phyloP scores from a whole-genome alignment of 1,284 basidiomycete species.

The Stereum hirsutum region DNA sequence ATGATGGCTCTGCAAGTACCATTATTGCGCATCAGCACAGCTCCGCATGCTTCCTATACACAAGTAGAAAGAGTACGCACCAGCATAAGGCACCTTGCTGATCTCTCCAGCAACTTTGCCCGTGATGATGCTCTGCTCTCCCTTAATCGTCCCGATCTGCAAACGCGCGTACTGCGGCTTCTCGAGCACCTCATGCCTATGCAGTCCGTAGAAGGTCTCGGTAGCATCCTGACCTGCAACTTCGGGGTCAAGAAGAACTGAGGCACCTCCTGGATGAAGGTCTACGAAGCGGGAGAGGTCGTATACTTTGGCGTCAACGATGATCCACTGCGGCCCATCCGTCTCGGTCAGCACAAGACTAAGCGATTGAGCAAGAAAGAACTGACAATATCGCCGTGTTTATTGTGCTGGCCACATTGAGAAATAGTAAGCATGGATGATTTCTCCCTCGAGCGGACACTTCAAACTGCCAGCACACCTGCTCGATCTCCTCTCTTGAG shows the following conservation, averaged over 20 bases:
- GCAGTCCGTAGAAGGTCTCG: conserved; percentile 84
- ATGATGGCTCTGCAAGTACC: conserved; percentile 85
- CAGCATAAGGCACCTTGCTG: conserved; percentile 81
- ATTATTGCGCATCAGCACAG: too few species aligned
- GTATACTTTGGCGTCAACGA: conserved; percentile 61
- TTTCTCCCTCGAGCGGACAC: too few species aligned
- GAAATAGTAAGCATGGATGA: too few species aligned
- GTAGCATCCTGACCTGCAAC: conserved; percentile 78
- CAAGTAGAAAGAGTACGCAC: too few species aligned
- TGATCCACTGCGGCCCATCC: conserved; percentile 55
- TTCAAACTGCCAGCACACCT: too few species aligned
- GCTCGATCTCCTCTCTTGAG: too few species aligned
- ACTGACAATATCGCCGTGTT: too few species aligned
- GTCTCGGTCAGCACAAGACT: too few species aligned
- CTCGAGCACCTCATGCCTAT: conserved; percentile 79
- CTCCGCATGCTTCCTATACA: too few species aligned
- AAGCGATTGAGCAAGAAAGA: too few species aligned
- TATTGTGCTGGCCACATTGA: too few species aligned
- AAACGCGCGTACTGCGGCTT: conserved; percentile 76
- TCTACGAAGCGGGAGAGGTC: conserved; percentile 56
- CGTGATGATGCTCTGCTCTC: conserved; percentile 56
- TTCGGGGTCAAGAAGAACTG: conserved; percentile 33
- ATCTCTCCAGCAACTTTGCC: conserved; percentile 56
- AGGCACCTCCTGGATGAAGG: conserved; percentile 60
- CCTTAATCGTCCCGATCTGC: conserved; percentile 69